Evolutionary conservation across 768 basidiomycete genomes (phyloP).

Genomic region (Pulveroboletus sp.): DNA sequence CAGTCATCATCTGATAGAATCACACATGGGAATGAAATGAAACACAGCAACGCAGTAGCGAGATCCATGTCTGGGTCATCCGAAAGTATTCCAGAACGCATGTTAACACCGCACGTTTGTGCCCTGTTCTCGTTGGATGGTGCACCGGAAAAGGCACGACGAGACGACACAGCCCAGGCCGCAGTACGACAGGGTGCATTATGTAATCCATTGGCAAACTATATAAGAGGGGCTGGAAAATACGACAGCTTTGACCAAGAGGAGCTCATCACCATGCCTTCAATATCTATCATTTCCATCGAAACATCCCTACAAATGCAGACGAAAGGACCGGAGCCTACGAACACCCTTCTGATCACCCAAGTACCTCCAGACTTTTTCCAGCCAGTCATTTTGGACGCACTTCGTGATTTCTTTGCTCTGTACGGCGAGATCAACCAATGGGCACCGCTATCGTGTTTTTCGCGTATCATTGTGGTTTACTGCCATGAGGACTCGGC

Average conservation of each 20-base stretch:
- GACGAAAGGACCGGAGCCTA: conserved; percentile 28
- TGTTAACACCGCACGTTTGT: conserved; percentile 10
- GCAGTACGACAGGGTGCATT: conserved; percentile 17
- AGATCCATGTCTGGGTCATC: background rate
- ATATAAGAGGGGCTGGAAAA: conserved; percentile 4
- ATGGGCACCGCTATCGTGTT: conserved; percentile 84
- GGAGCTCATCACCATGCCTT: conserved; percentile 17
- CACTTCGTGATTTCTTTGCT: conserved; percentile 68
- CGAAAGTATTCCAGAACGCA: conserved; percentile 13
- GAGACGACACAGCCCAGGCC: conserved; percentile 19
- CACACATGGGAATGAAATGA: conserved; percentile 4
- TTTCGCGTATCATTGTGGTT: conserved; percentile 79
- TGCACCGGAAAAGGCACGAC: conserved; percentile 1
- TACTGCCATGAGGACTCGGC: conserved; percentile 61
- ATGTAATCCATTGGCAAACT: conserved; percentile 12
- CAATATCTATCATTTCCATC: conserved; percentile 26
- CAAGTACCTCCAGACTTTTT: conserved; percentile 76
- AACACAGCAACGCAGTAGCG: conserved; percentile 3
- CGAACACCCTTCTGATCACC: conserved; percentile 85
- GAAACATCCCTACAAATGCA: background rate
- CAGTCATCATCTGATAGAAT: conserved; percentile 5
- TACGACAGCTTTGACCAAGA: background rate
- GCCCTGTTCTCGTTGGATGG: background rate
- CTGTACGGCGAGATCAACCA: conserved; percentile 77
- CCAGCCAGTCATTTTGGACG: conserved; percentile 57